Evolutionary conservation across 805 yeast species (phyloP).

Genomic region (Kodamaea laetipori): DNA sequence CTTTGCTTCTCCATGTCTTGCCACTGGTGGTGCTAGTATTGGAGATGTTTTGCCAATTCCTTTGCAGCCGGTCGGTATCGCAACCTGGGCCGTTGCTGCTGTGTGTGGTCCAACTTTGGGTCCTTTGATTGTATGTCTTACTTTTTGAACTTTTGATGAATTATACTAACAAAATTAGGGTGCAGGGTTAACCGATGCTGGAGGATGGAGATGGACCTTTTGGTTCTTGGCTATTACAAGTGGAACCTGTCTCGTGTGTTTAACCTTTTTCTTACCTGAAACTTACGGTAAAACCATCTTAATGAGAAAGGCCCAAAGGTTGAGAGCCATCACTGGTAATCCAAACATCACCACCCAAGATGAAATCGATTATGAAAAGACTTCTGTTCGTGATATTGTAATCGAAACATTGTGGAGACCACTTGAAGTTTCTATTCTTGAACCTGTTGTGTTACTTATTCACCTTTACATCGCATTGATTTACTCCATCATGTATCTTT

Average conservation of each 20-base stretch:
- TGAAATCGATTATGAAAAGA: slow-evolving; percentile 32
- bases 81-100: slow-evolving; percentile 55
- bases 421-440: slow-evolving; percentile 47
- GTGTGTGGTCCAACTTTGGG: slow-evolving; percentile 58
- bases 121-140: slow-evolving; percentile 50
- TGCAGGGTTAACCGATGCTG: slow-evolving; percentile 42
- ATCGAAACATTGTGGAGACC: slow-evolving; percentile 50
- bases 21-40: slow-evolving; percentile 57
- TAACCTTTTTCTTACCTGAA: slow-evolving; percentile 48
- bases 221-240: slow-evolving; percentile 51
- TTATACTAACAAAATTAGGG: slow-evolving; percentile 35
- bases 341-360: slow-evolving; percentile 44
- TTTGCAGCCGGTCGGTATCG: slow-evolving; percentile 48
- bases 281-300: slow-evolving; percentile 48
- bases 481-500: slow-evolving; percentile 55
- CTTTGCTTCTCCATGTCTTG: slow-evolving; percentile 49
- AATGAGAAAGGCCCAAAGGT: slow-evolving; percentile 48
- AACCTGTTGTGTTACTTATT: slow-evolving; percentile 59
- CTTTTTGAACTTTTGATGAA: no score
- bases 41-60: slow-evolving; percentile 50
- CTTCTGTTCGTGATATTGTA: slow-evolving; percentile 23
- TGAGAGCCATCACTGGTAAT: slow-evolving; percentile 53
- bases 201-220: slow-evolving; percentile 56
- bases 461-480: slow-evolving; percentile 53
- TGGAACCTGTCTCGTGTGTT: slow-evolving; percentile 37